Percentiles rank a stretch among this genome's conserved stretches.
These are phyloP conservation scores for Didymella arachidicola DNA, from an alignment of 2,329 filamentous ascomycete species.

Conservation along the genomic window DNA sequence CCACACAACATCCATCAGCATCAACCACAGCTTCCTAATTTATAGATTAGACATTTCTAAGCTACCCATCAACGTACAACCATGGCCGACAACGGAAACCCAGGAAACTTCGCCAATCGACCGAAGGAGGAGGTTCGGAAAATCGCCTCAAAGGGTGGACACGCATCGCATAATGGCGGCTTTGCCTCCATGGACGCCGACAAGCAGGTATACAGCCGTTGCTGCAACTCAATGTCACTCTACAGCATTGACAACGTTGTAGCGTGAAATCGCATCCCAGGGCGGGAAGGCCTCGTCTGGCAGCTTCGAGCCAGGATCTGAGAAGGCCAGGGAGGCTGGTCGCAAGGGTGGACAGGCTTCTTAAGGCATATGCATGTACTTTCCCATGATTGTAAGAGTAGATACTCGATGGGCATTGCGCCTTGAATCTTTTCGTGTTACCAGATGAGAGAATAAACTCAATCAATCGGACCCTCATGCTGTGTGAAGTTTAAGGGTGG, in stretches of 20 bases:
- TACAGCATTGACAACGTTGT: not conserved
- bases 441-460: not conserved
- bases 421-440: not conserved
- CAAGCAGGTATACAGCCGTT: constrained; percentile 27
- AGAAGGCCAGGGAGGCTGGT: constrained; percentile 62
- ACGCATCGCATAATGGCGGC: constrained; percentile 47
- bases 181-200: constrained; percentile 50
- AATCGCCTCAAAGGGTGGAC: constrained; percentile 56
- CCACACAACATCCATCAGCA: not conserved
- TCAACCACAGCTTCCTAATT: not conserved
- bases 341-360: constrained; percentile 58
- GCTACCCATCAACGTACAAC: not conserved
- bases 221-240: no score
- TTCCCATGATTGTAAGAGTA: not conserved
- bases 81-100: constrained; percentile 54
- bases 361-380: not conserved
- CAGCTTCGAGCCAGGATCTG: constrained; percentile 62
- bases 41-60: no score
- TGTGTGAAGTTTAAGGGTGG: not conserved
- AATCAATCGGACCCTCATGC: not conserved
- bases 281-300: constrained; percentile 63
- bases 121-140: constrained; percentile 56
- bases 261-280: constrained; percentile 62
- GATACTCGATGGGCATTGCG: not conserved
- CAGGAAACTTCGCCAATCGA: constrained; percentile 61